Evolutionary conservation across 2,329 filamentous ascomycete species (phyloP).

Genomic region (Harringtonia aguacate): DNA sequence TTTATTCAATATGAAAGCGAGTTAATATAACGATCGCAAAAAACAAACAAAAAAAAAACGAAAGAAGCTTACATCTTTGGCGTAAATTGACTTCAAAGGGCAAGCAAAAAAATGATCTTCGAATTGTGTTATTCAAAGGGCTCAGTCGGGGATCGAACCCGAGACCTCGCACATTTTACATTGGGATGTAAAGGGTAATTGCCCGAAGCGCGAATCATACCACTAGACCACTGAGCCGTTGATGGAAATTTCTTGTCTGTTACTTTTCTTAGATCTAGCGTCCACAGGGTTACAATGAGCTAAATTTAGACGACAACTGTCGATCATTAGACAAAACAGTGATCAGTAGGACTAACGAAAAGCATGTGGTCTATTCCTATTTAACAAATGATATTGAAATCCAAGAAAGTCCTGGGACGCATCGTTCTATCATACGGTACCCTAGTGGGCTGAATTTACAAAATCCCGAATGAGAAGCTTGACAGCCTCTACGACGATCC

Average conservation of each 20-base stretch:
- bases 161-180: constrained; percentile 14
- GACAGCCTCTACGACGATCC: constrained; percentile 3
- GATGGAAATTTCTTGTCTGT: background rate
- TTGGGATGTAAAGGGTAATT: constrained; percentile 9
- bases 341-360: too few relatives aligned
- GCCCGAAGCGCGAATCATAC: constrained; percentile 15
- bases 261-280: background rate
- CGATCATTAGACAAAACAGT: too few relatives aligned
- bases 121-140: constrained; percentile 6
- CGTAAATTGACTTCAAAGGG: background rate
- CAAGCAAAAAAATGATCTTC: background rate
- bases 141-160: constrained; percentile 15
- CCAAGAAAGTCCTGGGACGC: too few relatives aligned
- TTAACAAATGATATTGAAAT: too few relatives aligned
- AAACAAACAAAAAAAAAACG: background rate
- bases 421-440: too few relatives aligned
- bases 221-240: constrained; percentile 13
- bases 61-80: background rate
- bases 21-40: too few relatives aligned
- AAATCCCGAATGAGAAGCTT: constrained; percentile 1
- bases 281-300: too few relatives aligned
- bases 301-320: too few relatives aligned
- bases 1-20: too few relatives aligned
- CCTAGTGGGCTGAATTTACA: background rate
- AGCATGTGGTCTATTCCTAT: too few relatives aligned